These are phyloP conservation scores for Pichia sp. DNA, from an alignment of 1,139 yeast genomes.

Conservation along the genomic window DNA sequence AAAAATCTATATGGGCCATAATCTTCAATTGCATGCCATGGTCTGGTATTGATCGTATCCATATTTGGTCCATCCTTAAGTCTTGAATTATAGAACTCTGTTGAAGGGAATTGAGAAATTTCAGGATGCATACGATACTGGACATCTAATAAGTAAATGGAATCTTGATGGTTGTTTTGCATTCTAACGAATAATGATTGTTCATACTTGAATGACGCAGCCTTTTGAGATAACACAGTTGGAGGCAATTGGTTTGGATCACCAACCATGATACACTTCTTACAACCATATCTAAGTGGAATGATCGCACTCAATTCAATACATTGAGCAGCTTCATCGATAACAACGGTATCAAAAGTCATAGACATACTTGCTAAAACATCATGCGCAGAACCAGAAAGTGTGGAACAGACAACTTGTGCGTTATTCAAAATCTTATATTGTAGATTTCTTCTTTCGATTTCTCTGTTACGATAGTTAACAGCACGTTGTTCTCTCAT, in stretches of 20 bases:
- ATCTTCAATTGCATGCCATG: constrained; percentile 63
- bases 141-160: constrained; percentile 78
- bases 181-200: constrained; percentile 94
- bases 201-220: constrained; percentile 77
- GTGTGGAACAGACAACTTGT: constrained; percentile 86
- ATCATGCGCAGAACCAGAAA: constrained; percentile 95
- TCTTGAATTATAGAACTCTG: constrained; percentile 71
- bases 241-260: constrained; percentile 99
- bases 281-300: constrained; percentile 92
- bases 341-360: constrained; percentile 87
- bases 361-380: constrained; percentile 72
- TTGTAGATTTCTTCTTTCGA: constrained; percentile 74
- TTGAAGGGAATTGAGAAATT: constrained; percentile 83
- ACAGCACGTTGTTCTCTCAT: constrained; percentile 72
- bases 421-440: constrained; percentile 72
- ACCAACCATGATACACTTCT: constrained; percentile 95
- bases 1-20: constrained; percentile 81
- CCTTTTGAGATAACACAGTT: constrained; percentile 91
- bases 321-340: constrained; percentile 99
- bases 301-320: constrained; percentile 90
- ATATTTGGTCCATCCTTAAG: constrained; percentile 77
- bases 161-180: constrained; percentile 64
- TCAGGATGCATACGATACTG: constrained; percentile 99
- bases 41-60: constrained; percentile 54
- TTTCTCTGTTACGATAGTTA: constrained; percentile 71